Percentiles rank a stretch among this genome's conserved stretches.
Conservation (phyloP, 2,329 filamentous ascomycete species). For the Apiospora phragmitis region DNA sequence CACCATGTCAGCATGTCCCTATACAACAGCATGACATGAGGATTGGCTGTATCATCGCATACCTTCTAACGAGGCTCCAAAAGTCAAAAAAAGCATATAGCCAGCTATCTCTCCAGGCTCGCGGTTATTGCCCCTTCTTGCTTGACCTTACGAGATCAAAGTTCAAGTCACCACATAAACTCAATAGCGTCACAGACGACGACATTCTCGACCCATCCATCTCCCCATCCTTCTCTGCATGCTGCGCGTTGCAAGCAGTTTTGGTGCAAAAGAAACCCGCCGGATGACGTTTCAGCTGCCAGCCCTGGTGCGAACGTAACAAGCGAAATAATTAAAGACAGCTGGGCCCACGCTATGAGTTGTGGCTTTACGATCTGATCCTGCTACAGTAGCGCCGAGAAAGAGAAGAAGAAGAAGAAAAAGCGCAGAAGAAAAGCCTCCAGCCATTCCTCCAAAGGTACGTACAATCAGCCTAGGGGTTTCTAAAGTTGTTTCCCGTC, state of each 20-base stretch:
- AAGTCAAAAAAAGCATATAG: background rate
- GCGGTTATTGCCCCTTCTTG: background rate
- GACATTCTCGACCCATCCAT: constrained; percentile 1
- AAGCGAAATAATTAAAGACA: background rate
- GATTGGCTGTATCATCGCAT: background rate
- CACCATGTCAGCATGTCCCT: background rate
- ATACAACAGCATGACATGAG: background rate
- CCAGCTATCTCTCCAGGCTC: background rate
- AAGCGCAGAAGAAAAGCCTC: background rate
- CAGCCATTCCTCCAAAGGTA: background rate
- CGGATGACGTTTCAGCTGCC: constrained; percentile 8
- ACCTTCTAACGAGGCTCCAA: background rate
- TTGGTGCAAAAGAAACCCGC: constrained; percentile 4
- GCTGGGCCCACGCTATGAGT: background rate
- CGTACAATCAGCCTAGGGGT: background rate
- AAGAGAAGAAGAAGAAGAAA: background rate
- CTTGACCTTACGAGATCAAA: background rate
- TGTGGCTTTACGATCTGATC: background rate
- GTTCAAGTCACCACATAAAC: background rate
- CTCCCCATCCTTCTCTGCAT: background rate
- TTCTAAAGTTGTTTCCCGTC: constrained; percentile 7
- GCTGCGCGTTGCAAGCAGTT: background rate
- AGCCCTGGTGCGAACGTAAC: constrained; percentile 4
- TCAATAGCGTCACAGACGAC: background rate
- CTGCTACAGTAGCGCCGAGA: constrained; percentile 9